A percentile compares a stretch with the other conserved stretches of the same genome.
These are phyloP conservation scores for Beauveria brongniartii DNA, from an alignment of 2,329 filamentous ascomycete species.

Conservation along the genomic window DNA sequence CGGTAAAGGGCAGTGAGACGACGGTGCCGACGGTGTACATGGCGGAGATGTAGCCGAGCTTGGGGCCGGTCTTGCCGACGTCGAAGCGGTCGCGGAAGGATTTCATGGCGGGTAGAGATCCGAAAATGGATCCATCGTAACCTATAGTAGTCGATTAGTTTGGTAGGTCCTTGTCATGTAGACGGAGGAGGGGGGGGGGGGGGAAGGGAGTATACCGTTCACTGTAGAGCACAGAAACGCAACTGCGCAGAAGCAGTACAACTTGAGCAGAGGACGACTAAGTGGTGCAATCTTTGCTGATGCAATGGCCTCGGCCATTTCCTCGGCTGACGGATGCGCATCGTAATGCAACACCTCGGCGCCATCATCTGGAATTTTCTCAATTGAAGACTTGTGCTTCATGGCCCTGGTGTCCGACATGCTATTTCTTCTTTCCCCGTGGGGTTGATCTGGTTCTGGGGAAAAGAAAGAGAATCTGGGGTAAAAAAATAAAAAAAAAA, in stretches of 20 bases:
- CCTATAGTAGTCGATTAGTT: conserved; percentile 8
- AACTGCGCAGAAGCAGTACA: conserved; percentile 12
- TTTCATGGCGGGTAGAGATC: conserved; percentile 32
- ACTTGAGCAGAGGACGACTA: conserved; percentile 11
- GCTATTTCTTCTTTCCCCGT: background rate
- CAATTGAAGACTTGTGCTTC: background rate
- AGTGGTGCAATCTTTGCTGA: conserved; percentile 1
- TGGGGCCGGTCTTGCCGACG: conserved; percentile 2
- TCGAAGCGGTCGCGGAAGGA: conserved; percentile 6
- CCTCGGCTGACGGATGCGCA: conserved; percentile 9
- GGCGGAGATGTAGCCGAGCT: conserved; percentile 10
- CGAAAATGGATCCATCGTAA: conserved; percentile 43
- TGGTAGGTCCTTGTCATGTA: background rate
- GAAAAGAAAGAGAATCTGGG: background rate
- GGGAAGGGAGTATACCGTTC: conserved; percentile 6
- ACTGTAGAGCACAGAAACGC: conserved; percentile 15
- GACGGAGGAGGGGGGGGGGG: background rate
- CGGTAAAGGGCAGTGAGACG: conserved; percentile 21
- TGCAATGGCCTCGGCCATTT: conserved; percentile 12
- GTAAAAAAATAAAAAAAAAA: background rate
- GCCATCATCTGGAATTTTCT: background rate
- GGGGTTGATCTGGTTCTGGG: background rate
- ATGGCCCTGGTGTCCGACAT: background rate
- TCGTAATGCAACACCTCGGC: conserved; percentile 2
- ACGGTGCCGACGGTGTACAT: conserved; percentile 11